These are phyloP conservation scores for Pneumocystis canis DNA, from an alignment of 1,139 yeast genomes.

Conservation along the genomic window DNA sequence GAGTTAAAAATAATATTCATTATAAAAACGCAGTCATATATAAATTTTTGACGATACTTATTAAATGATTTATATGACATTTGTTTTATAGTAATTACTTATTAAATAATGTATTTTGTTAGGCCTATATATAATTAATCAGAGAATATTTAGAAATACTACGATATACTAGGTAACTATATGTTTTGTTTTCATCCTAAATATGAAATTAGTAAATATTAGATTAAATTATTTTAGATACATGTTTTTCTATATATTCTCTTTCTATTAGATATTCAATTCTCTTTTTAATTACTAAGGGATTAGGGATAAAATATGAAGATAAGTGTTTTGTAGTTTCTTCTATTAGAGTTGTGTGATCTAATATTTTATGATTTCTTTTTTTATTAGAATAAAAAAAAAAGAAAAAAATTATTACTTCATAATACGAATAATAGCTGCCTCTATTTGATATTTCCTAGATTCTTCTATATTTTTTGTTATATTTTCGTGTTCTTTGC, in stretches of 20 bases:
- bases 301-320: slow-evolving; percentile 55
- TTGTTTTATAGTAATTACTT: background rate
- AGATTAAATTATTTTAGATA: slow-evolving; percentile 40
- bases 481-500: slow-evolving; percentile 31
- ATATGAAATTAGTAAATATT: slow-evolving; percentile 40
- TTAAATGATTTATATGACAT: background rate
- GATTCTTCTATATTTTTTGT: slow-evolving; percentile 31
- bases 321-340: slow-evolving; percentile 52
- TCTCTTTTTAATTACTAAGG: slow-evolving; percentile 54
- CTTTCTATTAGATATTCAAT: slow-evolving; percentile 70
- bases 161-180: background rate
- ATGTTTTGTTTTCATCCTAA: background rate
- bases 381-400: slow-evolving; percentile 1
- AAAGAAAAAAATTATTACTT: slow-evolving; percentile 27
- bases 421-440: slow-evolving; percentile 81
- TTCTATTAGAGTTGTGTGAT: slow-evolving; percentile 50
- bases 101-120: background rate
- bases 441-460: slow-evolving; percentile 55
- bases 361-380: slow-evolving; percentile 40
- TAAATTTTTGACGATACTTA: background rate
- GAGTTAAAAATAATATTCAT: background rate
- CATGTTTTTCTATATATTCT: slow-evolving; percentile 68
- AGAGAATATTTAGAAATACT: background rate
- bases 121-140: background rate
- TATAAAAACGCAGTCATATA: background rate